phyloP scores from a whole-genome alignment of 2,329 filamentous ascomycete species.

The Colletotrichum eremochloae region DNA sequence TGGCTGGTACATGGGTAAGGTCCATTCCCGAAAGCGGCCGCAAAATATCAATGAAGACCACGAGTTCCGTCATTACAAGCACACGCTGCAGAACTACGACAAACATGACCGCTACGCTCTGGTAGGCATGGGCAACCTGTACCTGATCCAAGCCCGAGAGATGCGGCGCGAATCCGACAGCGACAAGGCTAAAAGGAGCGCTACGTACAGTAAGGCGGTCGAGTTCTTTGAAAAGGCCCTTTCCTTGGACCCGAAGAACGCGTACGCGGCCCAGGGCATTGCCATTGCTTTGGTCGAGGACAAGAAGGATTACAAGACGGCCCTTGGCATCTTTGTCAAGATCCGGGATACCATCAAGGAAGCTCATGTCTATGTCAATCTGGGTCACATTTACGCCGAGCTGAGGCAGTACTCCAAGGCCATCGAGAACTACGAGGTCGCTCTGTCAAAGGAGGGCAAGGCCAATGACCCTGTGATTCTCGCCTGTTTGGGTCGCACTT shows the following conservation, averaged over 20 bases:
- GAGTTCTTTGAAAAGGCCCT: conserved; percentile 99
- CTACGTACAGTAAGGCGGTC: conserved; percentile 89
- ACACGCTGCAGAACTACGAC: conserved; percentile 92
- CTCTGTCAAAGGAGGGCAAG: conserved; percentile 82
- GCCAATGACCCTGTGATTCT: conserved; percentile 81
- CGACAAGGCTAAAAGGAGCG: conserved; percentile 91
- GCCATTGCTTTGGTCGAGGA: conserved; percentile 96
- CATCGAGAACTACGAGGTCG: conserved; percentile 94
- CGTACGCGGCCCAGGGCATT: conserved; percentile 95
- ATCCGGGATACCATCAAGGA: conserved; percentile 92
- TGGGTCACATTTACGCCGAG: conserved; percentile 94
- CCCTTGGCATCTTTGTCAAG: conserved; percentile 89
- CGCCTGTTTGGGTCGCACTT: conserved; percentile 88
- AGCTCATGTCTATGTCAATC: conserved; percentile 88
- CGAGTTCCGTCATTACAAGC: conserved; percentile 95
- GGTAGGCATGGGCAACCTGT: conserved; percentile 96
- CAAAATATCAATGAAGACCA: conserved; percentile 88
- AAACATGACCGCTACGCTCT: conserved; percentile 98
- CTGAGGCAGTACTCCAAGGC: conserved; percentile 90
- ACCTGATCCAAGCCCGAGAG: conserved; percentile 87
- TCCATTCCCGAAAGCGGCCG: conserved; percentile 82
- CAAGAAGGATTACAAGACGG: conserved; percentile 87
- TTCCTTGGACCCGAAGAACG: conserved; percentile 93
- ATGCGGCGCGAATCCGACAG: conserved; percentile 92
- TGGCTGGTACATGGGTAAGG: conserved; percentile 93